These are phyloP conservation scores for Rhinocladiella similis DNA, from an alignment of 2,329 filamentous ascomycete genomes.

Conservation along the genomic window DNA sequence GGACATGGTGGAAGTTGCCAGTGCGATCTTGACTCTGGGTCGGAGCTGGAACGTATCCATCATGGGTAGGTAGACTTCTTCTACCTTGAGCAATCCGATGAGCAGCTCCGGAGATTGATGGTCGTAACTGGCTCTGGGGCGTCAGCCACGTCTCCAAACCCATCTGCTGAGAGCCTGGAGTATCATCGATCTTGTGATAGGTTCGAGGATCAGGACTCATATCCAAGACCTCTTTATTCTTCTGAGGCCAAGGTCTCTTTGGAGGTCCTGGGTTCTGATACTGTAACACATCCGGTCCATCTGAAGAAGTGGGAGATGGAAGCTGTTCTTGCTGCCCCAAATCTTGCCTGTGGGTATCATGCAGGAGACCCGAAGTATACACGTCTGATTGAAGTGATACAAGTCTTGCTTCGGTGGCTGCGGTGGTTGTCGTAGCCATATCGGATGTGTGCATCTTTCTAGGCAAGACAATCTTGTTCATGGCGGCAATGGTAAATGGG, in stretches of 20 bases:
- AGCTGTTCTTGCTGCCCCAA: conserved; percentile 3
- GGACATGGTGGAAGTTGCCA: too few relatives aligned
- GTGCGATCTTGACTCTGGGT: not conserved
- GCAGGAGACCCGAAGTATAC: not conserved
- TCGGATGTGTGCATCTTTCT: conserved; percentile 10
- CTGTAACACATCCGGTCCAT: not conserved
- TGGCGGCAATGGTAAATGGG: conserved; percentile 40
- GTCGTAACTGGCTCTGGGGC: not conserved
- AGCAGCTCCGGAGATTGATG: not conserved
- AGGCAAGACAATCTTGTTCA: conserved; percentile 29
- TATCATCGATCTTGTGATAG: not conserved
- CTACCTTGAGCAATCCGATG: not conserved
- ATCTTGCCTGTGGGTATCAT: not conserved
- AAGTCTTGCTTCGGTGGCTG: not conserved
- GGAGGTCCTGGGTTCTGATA: conserved; percentile 25
- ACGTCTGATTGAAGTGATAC: not conserved
- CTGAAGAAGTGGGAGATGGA: conserved; percentile 11
- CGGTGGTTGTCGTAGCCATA: not conserved
- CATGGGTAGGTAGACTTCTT: too few relatives aligned
- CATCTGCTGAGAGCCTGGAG: not conserved
- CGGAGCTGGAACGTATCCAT: too few relatives aligned
- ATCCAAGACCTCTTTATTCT: not conserved
- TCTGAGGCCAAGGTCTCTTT: conserved; percentile 7
- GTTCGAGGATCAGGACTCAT: not conserved
- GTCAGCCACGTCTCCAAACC: conserved; percentile 15